Percentiles rank a stretch among this genome's conserved stretches.
Evolutionary conservation across 2,329 filamentous ascomycete genomes (phyloP).

Genomic region (Aspergillus luchuensis): DNA sequence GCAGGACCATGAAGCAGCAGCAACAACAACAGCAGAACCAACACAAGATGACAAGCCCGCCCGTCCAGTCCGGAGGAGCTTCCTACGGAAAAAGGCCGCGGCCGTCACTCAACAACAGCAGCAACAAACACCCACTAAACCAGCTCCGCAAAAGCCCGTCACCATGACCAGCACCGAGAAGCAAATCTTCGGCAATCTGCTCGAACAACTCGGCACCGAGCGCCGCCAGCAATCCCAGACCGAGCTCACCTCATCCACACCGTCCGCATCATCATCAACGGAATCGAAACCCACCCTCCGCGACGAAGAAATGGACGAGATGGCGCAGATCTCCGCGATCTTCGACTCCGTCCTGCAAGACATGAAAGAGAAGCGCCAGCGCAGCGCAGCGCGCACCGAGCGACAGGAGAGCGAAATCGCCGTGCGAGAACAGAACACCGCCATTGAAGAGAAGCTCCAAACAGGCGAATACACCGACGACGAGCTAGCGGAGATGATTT

Average conservation of each 20-base stretch:
- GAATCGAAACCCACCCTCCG: background rate
- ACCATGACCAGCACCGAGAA: constrained; percentile 22
- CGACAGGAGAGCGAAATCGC: background rate
- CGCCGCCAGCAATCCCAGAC: background rate
- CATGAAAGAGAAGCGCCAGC: constrained; percentile 11
- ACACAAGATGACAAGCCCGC: background rate
- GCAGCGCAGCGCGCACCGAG: background rate
- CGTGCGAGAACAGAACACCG: background rate
- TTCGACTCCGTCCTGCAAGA: constrained; percentile 29
- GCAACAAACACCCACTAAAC: background rate
- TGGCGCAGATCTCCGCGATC: constrained; percentile 29
- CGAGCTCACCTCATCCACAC: background rate
- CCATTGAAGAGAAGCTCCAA: background rate
- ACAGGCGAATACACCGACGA: constrained; percentile 2
- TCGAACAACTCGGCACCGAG: constrained; percentile 17
- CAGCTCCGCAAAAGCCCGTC: background rate
- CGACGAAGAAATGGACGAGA: constrained; percentile 22
- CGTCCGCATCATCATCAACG: background rate
- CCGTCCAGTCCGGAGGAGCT: constrained; percentile 22
- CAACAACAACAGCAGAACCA: background rate
- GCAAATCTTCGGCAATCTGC: constrained; percentile 17
- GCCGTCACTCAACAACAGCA: background rate
- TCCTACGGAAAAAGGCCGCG: constrained; percentile 7
- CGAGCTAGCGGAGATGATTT: constrained; percentile 14
- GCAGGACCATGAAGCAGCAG: background rate